Evolutionary conservation across 495 filamentous ascomycete genomes (phyloP), one percentile per base, ranked within the genome.

Genomic region (Daldinia loculata): DNA sequence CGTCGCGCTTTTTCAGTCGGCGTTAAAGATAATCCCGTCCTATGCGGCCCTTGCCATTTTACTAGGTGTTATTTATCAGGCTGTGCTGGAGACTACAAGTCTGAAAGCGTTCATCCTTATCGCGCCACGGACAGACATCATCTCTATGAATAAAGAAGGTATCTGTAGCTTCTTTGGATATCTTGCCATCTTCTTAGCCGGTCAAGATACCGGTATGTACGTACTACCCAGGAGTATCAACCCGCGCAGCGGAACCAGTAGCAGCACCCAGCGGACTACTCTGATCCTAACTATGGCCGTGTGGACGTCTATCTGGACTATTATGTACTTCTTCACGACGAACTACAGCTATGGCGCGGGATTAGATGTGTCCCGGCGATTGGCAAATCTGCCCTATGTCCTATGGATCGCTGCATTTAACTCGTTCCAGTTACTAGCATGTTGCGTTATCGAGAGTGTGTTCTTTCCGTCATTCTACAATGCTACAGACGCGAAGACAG

Each of bases 341-440:
- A 87, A 86, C 50, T 92, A 87, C 70, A 81, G 82, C 3, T 88
- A 91, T 63, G 94, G 93, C 9, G 82, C 90, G 22, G 88, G 87
- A 4, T 82, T 97, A 22, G 82, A 82, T 2, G 93, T 98, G 6
- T 98, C 95, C 4, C 89, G 95, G 30, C 89, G 95, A 11, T 80
- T 99, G 17, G 95, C 95, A 8, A 98, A 98, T 75, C 87, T 97
- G 59, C 94, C 95, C 0, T 99, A 99, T 75, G 82, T 98, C 34
- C 81, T 97, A 55, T 99, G 95, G 95, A 90, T 96, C 15, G 82
- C 88, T 12, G 89, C 93, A 6, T 98, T 94, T 84, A 99, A 98
- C 77, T 90, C 86, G 60, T 83, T 80, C 6, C 92, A 97, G 76
- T 79, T 99, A 17, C 83, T 91, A 4, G 81, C 90, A 4, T 98